These are phyloP conservation scores for Telfairia occidentalis DNA, from an alignment of 331 rosid species.

Conservation along the genomic window DNA sequence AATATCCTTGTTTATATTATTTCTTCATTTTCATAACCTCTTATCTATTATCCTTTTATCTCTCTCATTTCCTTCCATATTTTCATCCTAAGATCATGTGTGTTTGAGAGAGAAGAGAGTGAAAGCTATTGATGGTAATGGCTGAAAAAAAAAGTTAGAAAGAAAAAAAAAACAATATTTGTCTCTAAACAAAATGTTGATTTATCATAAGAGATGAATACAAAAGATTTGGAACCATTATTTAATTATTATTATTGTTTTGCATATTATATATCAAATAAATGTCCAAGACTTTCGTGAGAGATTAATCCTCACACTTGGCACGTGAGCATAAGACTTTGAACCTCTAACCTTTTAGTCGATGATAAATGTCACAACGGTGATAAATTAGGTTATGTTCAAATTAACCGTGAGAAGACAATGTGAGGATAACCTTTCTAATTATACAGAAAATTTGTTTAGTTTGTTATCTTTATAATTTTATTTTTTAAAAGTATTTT, in stretches of 20 bases:
- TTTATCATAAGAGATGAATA: too few relatives aligned
- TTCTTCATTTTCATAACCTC: background rate
- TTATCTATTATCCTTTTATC: background rate
- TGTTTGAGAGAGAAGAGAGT: background rate
- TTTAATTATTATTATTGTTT: background rate
- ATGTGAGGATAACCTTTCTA: background rate
- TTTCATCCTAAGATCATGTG: background rate
- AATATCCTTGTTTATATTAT: background rate
- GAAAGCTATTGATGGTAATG: background rate
- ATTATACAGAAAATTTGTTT: background rate
- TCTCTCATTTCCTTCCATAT: background rate
- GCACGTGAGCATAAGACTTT: too few relatives aligned
- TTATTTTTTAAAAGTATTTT: background rate
- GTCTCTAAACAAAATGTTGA: background rate
- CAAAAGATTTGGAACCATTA: background rate
- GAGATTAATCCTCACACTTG: too few relatives aligned
- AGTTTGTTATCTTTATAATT: background rate
- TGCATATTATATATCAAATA: background rate
- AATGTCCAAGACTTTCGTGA: background rate
- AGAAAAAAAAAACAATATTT: background rate
- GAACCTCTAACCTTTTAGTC: too few relatives aligned
- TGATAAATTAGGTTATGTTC: too few relatives aligned
- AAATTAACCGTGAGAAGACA: too few relatives aligned
- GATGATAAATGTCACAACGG: too few relatives aligned
- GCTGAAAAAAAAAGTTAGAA: background rate